Conservation (phyloP, 768 basidiomycete species). For the Cystobasidiopsis lactophilus region DNA sequence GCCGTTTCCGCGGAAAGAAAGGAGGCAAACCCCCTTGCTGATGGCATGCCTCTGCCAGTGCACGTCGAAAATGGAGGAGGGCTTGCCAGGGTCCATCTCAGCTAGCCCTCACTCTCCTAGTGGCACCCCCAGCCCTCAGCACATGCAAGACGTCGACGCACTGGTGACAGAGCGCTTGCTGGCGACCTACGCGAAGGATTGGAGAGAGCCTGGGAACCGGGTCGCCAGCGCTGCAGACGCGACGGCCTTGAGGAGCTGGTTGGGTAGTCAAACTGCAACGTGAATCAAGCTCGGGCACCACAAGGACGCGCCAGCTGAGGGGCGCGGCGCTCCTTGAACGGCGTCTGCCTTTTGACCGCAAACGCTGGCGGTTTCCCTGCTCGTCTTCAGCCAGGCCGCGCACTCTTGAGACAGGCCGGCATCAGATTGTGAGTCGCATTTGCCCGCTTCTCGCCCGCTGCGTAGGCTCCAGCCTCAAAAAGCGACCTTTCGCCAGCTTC, state of each 20-base stretch:
- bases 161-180: slow-evolving; percentile 5
- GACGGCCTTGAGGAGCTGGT: slow-evolving; percentile 7
- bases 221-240: slow-evolving; percentile 1
- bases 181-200: slow-evolving; percentile 1
- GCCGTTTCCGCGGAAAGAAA: slow-evolving; percentile 1
- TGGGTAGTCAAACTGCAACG: neutral
- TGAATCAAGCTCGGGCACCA: neutral
- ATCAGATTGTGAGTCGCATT: too few species aligned
- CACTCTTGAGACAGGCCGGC: neutral
- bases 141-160: slow-evolving; percentile 5
- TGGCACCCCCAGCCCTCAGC: slow-evolving; percentile 1
- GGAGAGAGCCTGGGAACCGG: slow-evolving; percentile 3
- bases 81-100: neutral
- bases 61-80: neutral
- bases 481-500: too few species aligned
- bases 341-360: neutral
- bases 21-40: neutral
- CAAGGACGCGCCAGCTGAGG: neutral
- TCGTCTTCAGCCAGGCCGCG: neutral
- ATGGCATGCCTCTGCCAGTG: neutral
- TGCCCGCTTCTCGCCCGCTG: too few species aligned
- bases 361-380: neutral
- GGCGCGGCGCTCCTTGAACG: neutral
- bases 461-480: too few species aligned
- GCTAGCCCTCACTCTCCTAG: neutral